phyloP scores from a whole-genome alignment of 495 filamentous ascomycete species.

The Xanthoparmelia taractica region DNA sequence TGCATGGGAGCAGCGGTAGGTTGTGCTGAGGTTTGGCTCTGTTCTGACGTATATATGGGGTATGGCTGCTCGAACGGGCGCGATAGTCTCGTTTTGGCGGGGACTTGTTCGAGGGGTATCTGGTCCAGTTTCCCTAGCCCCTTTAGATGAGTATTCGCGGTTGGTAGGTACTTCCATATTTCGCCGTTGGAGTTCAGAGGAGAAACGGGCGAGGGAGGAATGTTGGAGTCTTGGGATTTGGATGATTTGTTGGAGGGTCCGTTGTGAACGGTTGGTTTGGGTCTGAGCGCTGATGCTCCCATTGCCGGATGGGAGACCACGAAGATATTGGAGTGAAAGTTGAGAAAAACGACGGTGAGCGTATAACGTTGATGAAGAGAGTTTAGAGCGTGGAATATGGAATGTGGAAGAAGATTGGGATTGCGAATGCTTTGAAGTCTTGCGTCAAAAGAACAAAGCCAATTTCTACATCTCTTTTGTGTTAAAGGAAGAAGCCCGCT shows the following conservation, averaged over 20 bases:
- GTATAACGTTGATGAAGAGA: no score
- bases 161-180: not conserved
- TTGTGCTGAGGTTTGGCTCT: not conserved
- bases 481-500: no score
- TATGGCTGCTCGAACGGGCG: not conserved
- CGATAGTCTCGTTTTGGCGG: not conserved
- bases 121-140: not conserved
- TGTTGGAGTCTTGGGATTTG: not conserved
- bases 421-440: no score
- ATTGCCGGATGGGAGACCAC: no score
- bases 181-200: not conserved
- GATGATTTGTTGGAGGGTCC: not conserved
- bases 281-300: no score
- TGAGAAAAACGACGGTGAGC: no score
- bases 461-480: no score
- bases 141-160: not conserved
- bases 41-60: not conserved
- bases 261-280: not conserved
- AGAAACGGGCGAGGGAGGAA: not conserved
- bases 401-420: no score
- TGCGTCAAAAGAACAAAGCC: no score
- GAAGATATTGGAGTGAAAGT: no score
- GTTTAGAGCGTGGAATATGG: no score
- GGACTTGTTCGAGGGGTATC: not conserved
- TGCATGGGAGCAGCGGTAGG: not conserved